Conservation (phyloP, 1,139 yeast species). For the Suhomyces atakaporum region DNA sequence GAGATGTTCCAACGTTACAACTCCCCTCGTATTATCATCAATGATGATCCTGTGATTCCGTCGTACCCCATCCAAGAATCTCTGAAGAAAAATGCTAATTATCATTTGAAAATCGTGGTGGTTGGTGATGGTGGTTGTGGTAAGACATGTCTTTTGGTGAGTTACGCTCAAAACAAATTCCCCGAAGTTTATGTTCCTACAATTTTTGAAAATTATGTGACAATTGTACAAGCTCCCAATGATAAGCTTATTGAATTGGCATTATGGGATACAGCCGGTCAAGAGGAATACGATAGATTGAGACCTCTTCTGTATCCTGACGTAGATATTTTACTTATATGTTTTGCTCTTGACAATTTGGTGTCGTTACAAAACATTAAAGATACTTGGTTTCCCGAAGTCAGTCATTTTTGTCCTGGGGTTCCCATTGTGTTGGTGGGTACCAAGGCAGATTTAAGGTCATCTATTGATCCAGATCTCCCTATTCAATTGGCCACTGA, state of each 20-base stretch:
- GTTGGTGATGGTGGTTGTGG: constrained; percentile 98
- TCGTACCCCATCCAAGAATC: constrained; percentile 34
- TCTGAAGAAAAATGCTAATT: constrained; percentile 35
- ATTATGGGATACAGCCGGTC: constrained; percentile 94
- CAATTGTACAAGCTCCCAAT: constrained; percentile 58
- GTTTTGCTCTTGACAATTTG: constrained; percentile 69
- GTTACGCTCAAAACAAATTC: constrained; percentile 78
- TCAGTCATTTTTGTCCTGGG: constrained; percentile 77
- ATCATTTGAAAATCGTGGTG: constrained; percentile 69
- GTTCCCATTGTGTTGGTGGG: constrained; percentile 79
- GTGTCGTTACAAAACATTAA: constrained; percentile 70
- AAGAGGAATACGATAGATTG: constrained; percentile 84
- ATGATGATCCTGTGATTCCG: constrained; percentile 45
- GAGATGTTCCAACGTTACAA: constrained; percentile 21
- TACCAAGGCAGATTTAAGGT: constrained; percentile 67
- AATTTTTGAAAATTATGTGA: constrained; percentile 81
- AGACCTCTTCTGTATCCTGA: constrained; percentile 85
- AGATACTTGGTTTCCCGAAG: constrained; percentile 88
- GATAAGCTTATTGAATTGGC: constrained; percentile 68
- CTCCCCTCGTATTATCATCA: constrained; percentile 34
- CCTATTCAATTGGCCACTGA: constrained; percentile 60
- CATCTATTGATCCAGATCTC: constrained; percentile 46
- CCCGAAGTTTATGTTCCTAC: constrained; percentile 87
- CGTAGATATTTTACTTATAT: constrained; percentile 70
- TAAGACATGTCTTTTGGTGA: constrained; percentile 79